phyloP scores from a whole-genome alignment of 495 filamentous ascomycete species.

The Trichocladium uniseriatum region DNA sequence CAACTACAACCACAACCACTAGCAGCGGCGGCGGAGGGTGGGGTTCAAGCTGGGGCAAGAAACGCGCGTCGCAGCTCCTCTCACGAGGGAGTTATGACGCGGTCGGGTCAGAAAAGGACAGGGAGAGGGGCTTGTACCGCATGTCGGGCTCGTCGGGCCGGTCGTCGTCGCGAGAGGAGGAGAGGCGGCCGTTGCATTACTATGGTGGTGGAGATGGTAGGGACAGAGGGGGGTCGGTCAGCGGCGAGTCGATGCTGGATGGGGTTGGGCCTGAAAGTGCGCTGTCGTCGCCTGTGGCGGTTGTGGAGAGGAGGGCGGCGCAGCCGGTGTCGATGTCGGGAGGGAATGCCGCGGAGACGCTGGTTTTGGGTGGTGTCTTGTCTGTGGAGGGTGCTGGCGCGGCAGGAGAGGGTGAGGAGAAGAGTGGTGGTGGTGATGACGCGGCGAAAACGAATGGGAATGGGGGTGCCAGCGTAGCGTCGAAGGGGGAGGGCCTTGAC shows the following conservation, averaged over 20 bases:
- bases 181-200: constrained; percentile 20
- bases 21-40: constrained; percentile 12
- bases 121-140: background rate
- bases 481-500: background rate
- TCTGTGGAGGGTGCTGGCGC: too few relatives aligned
- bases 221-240: constrained; percentile 24
- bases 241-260: constrained; percentile 33
- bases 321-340: background rate
- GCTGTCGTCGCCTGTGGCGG: constrained; percentile 21
- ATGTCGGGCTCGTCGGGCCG: constrained; percentile 3
- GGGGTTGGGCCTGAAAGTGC: constrained; percentile 25
- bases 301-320: constrained; percentile 4
- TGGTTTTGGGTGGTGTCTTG: too few relatives aligned
- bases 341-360: too few relatives aligned
- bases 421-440: too few relatives aligned
- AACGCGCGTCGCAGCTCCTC: constrained; percentile 23
- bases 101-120: constrained; percentile 18
- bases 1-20: background rate
- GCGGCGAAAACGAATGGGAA: background rate
- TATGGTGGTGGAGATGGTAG: too few relatives aligned
- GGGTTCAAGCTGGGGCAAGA: constrained; percentile 32
- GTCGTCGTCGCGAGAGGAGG: constrained; percentile 8
- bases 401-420: too few relatives aligned
- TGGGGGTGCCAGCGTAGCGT: background rate
- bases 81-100: constrained; percentile 9